Conservation (phyloP, 2,329 filamentous ascomycete species). For the Rugonectria rugulosa region DNA sequence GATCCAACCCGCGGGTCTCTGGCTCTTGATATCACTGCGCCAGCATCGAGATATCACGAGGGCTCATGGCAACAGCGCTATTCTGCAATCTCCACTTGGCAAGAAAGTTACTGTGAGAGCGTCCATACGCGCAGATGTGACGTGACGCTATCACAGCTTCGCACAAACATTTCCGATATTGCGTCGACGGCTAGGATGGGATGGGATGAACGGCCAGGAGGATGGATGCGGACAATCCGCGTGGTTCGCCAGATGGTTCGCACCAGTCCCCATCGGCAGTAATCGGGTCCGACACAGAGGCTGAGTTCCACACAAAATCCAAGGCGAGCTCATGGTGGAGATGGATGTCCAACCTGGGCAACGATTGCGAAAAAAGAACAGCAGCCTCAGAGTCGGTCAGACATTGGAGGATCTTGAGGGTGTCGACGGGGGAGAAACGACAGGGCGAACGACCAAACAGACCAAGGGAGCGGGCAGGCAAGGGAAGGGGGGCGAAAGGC, state of each 20-base stretch:
- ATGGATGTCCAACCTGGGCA: not conserved
- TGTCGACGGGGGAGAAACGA: too few relatives aligned
- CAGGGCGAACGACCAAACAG: too few relatives aligned
- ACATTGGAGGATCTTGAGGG: too few relatives aligned
- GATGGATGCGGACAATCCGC: too few relatives aligned
- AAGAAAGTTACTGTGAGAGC: not conserved
- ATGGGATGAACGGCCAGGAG: too few relatives aligned
- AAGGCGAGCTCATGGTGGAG: not conserved
- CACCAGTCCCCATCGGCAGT: not conserved
- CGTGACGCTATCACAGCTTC: not conserved
- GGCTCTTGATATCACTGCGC: not conserved
- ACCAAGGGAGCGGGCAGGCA: too few relatives aligned
- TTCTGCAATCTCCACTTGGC: not conserved
- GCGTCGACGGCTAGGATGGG: too few relatives aligned
- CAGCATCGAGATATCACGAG: not conserved
- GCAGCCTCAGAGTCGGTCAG: too few relatives aligned
- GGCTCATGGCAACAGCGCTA: too few relatives aligned
- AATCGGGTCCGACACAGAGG: not conserved
- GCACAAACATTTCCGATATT: too few relatives aligned
- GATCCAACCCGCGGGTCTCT: not conserved
- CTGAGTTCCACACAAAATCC: not conserved
- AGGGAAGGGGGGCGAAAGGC: too few relatives aligned
- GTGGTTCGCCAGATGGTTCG: too few relatives aligned
- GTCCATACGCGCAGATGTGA: not conserved
- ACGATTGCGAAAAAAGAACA: not conserved